Percentiles rank a stretch among this genome's conserved stretches.
Conservation (phyloP, 2,329 filamentous ascomycete genomes). For the Xylariales sp. region DNA sequence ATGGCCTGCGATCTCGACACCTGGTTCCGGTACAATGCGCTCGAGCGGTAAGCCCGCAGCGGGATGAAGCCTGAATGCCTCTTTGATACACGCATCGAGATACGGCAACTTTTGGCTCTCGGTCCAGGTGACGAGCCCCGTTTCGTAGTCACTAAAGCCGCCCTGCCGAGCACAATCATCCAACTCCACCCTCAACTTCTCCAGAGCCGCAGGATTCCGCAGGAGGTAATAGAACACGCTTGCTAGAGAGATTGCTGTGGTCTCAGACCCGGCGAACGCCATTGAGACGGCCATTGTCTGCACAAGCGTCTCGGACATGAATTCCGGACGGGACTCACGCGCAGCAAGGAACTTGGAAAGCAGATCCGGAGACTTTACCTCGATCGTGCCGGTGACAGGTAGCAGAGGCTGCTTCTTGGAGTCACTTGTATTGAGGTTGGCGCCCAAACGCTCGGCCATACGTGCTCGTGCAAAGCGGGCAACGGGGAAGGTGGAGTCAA, state of each 20-base stretch:
- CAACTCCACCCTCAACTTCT: slow-evolving; percentile 55
- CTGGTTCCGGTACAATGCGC: slow-evolving; percentile 62
- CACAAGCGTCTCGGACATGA: slow-evolving; percentile 67
- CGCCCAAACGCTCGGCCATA: slow-evolving; percentile 58
- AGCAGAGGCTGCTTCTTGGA: slow-evolving; percentile 33
- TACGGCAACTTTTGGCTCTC: slow-evolving; percentile 69
- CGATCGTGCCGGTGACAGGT: slow-evolving; percentile 27
- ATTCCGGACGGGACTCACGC: slow-evolving; percentile 60
- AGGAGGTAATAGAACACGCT: slow-evolving; percentile 72
- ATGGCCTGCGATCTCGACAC: slow-evolving; percentile 57
- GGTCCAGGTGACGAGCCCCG: slow-evolving; percentile 62
- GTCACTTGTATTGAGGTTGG: slow-evolving; percentile 30
- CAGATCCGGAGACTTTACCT: slow-evolving; percentile 48
- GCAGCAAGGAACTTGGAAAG: slow-evolving; percentile 70
- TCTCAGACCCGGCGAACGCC: slow-evolving; percentile 73
- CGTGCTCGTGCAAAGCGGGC: slow-evolving; percentile 66
- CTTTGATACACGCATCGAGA: slow-evolving; percentile 73
- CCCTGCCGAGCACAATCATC: slow-evolving; percentile 53
- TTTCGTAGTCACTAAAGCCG: slow-evolving; percentile 43
- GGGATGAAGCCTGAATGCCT: slow-evolving; percentile 72
- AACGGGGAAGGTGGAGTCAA: slow-evolving; percentile 66
- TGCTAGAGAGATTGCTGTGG: slow-evolving; percentile 69
- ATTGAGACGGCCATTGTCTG: slow-evolving; percentile 69
- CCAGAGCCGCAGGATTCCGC: slow-evolving; percentile 53
- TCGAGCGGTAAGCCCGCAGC: slow-evolving; percentile 70